These are phyloP conservation scores for Coniferiporia weirii DNA, from an alignment of 1,284 basidiomycete species.

Conservation along the genomic window DNA sequence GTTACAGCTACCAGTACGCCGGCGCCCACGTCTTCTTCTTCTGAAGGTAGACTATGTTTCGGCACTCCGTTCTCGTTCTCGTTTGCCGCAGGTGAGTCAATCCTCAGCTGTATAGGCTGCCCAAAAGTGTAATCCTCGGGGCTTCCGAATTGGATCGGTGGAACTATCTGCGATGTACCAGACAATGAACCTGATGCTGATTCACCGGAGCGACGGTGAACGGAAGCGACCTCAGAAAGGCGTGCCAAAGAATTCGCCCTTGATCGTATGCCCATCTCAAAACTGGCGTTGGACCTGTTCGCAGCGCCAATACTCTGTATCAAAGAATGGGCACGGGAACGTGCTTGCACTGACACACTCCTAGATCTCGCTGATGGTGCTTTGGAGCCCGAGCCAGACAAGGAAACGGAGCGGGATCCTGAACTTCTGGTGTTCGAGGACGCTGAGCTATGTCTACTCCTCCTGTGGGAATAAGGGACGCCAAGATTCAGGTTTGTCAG, in stretches of 20 bases:
- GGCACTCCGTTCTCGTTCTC: neutral
- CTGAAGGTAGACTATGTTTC: neutral
- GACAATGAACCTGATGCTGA: conserved; percentile 3
- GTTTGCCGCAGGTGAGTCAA: neutral
- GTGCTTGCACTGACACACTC: conserved; percentile 6
- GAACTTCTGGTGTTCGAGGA: conserved; percentile 9
- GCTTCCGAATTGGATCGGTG: neutral
- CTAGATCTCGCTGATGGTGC: conserved; percentile 1
- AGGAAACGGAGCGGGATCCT: neutral
- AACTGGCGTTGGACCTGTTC: conserved; percentile 5
- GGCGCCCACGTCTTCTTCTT: neutral
- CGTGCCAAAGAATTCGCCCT: conserved; percentile 9
- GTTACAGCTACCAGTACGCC: neutral
- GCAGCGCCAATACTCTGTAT: conserved; percentile 14
- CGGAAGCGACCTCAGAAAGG: conserved; percentile 3
- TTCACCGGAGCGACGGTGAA: conserved; percentile 6
- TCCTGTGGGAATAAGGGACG: conserved; percentile 1
- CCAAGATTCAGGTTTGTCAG: conserved; percentile 14
- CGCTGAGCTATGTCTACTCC: conserved; percentile 15
- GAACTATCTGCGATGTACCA: neutral
- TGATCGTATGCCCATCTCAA: conserved; percentile 7
- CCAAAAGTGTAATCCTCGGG: conserved; percentile 15
- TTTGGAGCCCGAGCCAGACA: conserved; percentile 5
- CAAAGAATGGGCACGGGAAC: conserved; percentile 16
- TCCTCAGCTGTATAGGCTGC: conserved; percentile 8